phyloP scores from a whole-genome alignment of 2,329 filamentous ascomycete species.

The Knoxdaviesia proteae region DNA sequence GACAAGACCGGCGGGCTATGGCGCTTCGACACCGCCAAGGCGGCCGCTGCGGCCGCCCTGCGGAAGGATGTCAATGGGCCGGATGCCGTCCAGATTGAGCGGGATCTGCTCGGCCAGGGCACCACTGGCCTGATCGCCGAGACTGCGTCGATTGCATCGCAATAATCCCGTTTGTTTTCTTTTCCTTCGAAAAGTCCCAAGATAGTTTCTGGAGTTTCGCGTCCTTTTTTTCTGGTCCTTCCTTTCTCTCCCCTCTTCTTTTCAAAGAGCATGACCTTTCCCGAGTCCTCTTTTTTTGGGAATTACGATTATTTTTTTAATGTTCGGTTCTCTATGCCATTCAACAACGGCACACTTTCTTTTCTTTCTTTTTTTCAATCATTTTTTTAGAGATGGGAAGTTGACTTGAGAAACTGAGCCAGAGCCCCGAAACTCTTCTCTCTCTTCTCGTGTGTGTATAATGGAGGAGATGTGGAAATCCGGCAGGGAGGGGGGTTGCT shows the following conservation, averaged over 20 bases:
- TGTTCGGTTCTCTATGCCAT: not conserved
- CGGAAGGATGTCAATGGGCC: slow-evolving; percentile 15
- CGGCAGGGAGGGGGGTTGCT: too few relatives aligned
- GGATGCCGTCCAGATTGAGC: slow-evolving; percentile 21
- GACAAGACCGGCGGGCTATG: slow-evolving; percentile 41
- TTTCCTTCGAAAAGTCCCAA: not conserved
- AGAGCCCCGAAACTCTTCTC: too few relatives aligned
- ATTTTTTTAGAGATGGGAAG: not conserved
- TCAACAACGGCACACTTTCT: slow-evolving; percentile 1
- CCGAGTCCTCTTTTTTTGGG: not conserved
- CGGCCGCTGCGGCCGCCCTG: slow-evolving; percentile 11
- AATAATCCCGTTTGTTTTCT: not conserved
- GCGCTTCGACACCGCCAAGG: slow-evolving; percentile 32
- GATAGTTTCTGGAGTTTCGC: not conserved
- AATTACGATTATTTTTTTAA: not conserved
- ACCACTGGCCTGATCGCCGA: not conserved
- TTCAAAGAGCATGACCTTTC: too few relatives aligned
- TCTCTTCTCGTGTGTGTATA: too few relatives aligned
- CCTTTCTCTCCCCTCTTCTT: not conserved
- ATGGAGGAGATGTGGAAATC: too few relatives aligned
- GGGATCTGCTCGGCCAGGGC: slow-evolving; percentile 18
- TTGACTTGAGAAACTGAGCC: too few relatives aligned
- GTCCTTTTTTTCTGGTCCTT: not conserved
- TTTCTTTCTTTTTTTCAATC: not conserved
- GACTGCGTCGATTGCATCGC: not conserved